A percentile compares a stretch with the other conserved stretches of the same genome.
Evolutionary conservation across 495 filamentous ascomycete genomes (phyloP).

Genomic region (Aspergillus mulundensis): DNA sequence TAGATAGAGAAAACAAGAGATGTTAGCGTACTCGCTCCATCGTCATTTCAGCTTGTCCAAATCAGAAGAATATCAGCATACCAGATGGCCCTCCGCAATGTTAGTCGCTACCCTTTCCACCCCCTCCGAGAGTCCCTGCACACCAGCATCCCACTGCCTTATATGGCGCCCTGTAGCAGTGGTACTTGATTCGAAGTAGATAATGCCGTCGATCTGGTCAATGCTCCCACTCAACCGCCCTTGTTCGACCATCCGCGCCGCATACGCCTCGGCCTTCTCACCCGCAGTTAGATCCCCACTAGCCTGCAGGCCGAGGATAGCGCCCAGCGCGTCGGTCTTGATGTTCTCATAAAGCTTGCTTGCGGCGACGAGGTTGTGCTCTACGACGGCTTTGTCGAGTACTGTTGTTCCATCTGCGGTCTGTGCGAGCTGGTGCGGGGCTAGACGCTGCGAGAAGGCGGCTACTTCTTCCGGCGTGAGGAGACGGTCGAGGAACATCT

Average conservation of each 20-base stretch:
- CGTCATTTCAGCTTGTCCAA: neutral
- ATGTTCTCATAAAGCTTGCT: slow-evolving; percentile 91
- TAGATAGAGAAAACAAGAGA: slow-evolving; percentile 23
- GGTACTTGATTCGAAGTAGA: slow-evolving; percentile 69
- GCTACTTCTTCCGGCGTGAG: slow-evolving; percentile 75
- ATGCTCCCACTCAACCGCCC: slow-evolving; percentile 80
- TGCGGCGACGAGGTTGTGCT: slow-evolving; percentile 88
- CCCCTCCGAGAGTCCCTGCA: slow-evolving; percentile 79
- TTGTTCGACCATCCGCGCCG: slow-evolving; percentile 93
- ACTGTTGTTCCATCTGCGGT: slow-evolving; percentile 90
- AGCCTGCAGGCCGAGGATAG: slow-evolving; percentile 62
- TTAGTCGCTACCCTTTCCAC: slow-evolving; percentile 72
- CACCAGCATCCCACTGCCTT: slow-evolving; percentile 83
- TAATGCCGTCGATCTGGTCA: slow-evolving; percentile 87
- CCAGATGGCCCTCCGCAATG: slow-evolving; percentile 40
- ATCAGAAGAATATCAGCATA: slow-evolving; percentile 20
- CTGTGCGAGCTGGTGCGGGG: slow-evolving; percentile 82
- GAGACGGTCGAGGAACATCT: slow-evolving; percentile 93
- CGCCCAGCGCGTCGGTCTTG: slow-evolving; percentile 68
- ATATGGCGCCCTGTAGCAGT: slow-evolving; percentile 65
- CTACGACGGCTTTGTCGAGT: slow-evolving; percentile 87
- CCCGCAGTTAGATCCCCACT: slow-evolving; percentile 49
- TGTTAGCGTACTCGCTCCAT: neutral
- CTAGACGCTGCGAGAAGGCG: slow-evolving; percentile 75
- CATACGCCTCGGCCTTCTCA: slow-evolving; percentile 84